Evolutionary conservation across 768 basidiomycete species (phyloP), one percentile per base, ranked within the genome.

Genomic region (Lactarius hatsudake): DNA sequence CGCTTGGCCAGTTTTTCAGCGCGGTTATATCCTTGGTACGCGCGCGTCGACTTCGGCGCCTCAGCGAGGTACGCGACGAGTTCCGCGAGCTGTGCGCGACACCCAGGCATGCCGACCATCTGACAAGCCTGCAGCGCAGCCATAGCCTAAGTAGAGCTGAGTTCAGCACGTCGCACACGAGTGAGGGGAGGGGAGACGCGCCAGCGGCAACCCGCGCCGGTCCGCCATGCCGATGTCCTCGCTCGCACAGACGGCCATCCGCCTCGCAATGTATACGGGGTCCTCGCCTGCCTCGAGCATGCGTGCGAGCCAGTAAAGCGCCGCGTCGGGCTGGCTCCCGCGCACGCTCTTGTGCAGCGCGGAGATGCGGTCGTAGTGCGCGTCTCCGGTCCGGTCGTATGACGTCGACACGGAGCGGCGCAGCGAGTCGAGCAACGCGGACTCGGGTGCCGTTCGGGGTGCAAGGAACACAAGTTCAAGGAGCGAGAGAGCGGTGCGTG

Each of bases 181-280:
- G 0, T n/a, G 42, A 23, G 54, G 5, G 56, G 26, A n/a, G 55
- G 54, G 28, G 28, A 12, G n/a, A 76, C 84, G 65, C 65, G 88
- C 91, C 69, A 93, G 77, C 10, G 90, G 89, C 12, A 95, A 79
- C 0, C 90, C 91, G n/a, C 86, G 82, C 48, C 81, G 82, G 75
- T 94, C 90, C 32, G 91, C 92, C 8, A 93, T 78, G 0, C 93
- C 93, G 48, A 95, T 84, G 73, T 95, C 93, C 75, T 95, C 93
- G 69, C 90, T 91, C 2, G 93, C 92, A 71, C 90, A 87, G 8
- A 93, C 89, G 5, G 90, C 80, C 80, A 92, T 84, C 62, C 91
- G 81, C 42, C 91, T 80, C 7, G 86, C 88, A 65, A 93, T 83
- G 71, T 84, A 94, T 57, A 92, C 71, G 4, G 93, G 90, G 75